Evolutionary conservation across 2,329 filamentous ascomycete species (phyloP).

Genomic region (Aspergillus costaricaensis): DNA sequence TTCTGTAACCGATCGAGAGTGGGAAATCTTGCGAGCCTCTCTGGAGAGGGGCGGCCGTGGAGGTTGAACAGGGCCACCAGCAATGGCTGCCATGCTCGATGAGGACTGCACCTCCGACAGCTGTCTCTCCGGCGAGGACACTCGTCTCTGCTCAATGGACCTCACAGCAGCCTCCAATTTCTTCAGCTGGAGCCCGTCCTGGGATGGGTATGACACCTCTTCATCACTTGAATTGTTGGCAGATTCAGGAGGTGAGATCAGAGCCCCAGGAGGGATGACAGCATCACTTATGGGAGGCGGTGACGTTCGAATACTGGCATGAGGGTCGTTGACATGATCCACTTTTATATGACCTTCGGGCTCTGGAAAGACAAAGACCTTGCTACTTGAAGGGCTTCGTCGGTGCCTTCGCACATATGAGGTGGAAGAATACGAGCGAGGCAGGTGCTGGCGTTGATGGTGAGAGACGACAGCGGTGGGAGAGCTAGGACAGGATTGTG

Average conservation of each 20-base stretch:
- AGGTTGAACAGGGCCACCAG: conserved; percentile 21
- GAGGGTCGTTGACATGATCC: conserved; percentile 39
- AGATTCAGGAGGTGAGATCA: conserved; percentile 91
- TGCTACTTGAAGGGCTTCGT: conserved; percentile 56
- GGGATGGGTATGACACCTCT: conserved; percentile 50
- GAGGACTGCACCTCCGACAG: conserved; percentile 23
- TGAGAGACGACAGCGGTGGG: conserved; percentile 16
- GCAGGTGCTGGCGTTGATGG: conserved; percentile 49
- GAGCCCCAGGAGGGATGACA: conserved; percentile 76
- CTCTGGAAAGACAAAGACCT: conserved; percentile 34
- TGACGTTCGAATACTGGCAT: conserved; percentile 73
- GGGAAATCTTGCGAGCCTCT: conserved; percentile 61
- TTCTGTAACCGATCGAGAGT: conserved; percentile 63
- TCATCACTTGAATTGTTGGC: conserved; percentile 80
- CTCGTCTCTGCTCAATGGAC: conserved; percentile 61
- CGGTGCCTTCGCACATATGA: conserved; percentile 64
- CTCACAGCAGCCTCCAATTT: conserved; percentile 82
- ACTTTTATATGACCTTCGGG: conserved; percentile 28
- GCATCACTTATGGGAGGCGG: conserved; percentile 77
- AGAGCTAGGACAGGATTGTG: conserved; percentile 24
- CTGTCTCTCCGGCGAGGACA: conserved; percentile 33
- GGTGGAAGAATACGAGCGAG: conserved; percentile 60
- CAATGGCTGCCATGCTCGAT: conserved; percentile 34
- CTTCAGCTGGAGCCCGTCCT: conserved; percentile 52
- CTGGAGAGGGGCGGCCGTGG: conserved; percentile 50